Percentiles rank a stretch among this genome's conserved stretches.
These are phyloP conservation scores for Pleurotus pulmonarius DNA, from an alignment of 768 basidiomycete species.

Conservation along the genomic window DNA sequence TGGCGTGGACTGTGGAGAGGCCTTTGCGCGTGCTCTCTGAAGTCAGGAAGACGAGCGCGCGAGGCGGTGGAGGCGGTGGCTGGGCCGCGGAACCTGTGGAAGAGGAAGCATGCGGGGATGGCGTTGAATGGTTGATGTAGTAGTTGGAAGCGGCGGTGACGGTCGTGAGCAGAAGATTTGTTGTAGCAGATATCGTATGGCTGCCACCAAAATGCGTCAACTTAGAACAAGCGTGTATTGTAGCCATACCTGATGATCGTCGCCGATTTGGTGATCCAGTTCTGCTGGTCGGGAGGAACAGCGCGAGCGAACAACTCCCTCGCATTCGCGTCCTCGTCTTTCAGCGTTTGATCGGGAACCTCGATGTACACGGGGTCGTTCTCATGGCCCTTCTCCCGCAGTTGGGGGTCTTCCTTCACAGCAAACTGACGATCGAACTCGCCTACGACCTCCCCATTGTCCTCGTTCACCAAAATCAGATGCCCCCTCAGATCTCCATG, in stretches of 20 bases:
- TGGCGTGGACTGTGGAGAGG: conserved; percentile 57
- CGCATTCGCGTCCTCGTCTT: conserved; percentile 36
- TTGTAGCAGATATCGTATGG: conserved; percentile 64
- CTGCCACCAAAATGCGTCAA: conserved; percentile 30
- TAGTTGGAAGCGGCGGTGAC: conserved; percentile 58
- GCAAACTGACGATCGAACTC: conserved; percentile 56
- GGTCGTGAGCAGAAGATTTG: conserved; percentile 58
- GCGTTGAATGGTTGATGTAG: conserved; percentile 57
- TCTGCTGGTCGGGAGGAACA: conserved; percentile 63
- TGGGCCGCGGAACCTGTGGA: conserved; percentile 16
- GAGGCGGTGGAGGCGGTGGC: conserved; percentile 31
- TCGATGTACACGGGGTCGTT: conserved; percentile 72
- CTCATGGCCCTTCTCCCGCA: conserved; percentile 46
- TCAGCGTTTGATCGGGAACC: conserved; percentile 46
- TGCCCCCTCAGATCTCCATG: conserved; percentile 46
- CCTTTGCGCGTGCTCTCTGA: conserved; percentile 56
- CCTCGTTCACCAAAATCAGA: conserved; percentile 69
- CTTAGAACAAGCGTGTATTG: background rate
- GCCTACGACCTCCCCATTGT: conserved; percentile 68
- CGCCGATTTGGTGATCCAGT: conserved; percentile 65
- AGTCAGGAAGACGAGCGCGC: conserved; percentile 54
- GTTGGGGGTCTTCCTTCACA: conserved; percentile 55
- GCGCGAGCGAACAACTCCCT: conserved; percentile 55
- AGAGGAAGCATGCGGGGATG: conserved; percentile 39
- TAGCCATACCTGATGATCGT: conserved; percentile 54